Conservation (phyloP, 192 early-diverging fungal genomes). For the Podila horticola region DNA sequence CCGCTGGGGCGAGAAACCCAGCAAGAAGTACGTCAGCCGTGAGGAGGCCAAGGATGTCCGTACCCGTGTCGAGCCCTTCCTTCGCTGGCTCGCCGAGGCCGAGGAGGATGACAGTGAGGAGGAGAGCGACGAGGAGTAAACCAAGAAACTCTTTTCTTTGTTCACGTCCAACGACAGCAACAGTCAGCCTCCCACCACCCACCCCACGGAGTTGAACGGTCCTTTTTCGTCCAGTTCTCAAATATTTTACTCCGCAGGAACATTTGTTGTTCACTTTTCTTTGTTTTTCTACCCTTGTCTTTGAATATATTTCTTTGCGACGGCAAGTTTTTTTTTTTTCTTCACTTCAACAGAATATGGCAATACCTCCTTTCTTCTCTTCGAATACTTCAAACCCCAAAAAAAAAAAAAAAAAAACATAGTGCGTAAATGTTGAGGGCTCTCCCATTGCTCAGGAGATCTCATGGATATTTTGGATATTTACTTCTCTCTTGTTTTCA, state of each 20-base stretch:
- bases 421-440: too few species aligned
- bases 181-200: neutral
- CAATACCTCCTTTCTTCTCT: too few species aligned
- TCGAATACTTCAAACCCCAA: too few species aligned
- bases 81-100: conserved; percentile 91
- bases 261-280: neutral
- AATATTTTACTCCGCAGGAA: too few species aligned
- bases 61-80: conserved; percentile 87
- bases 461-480: too few species aligned
- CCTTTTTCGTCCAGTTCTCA: too few species aligned
- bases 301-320: neutral
- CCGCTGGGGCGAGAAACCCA: conserved; percentile 89
- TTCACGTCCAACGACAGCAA: neutral
- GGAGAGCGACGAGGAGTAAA: conserved; percentile 55
- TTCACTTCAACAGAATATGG: too few species aligned
- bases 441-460: too few species aligned
- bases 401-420: too few species aligned
- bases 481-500: too few species aligned
- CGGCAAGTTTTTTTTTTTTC: too few species aligned
- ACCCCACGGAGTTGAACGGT: too few species aligned
- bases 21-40: conserved; percentile 81
- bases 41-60: conserved; percentile 84
- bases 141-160: neutral
- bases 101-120: conserved; percentile 79
- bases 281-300: neutral